phyloP scores from a whole-genome alignment of 352 stramenopile genomes.

The Globisporangium camurandrum region DNA sequence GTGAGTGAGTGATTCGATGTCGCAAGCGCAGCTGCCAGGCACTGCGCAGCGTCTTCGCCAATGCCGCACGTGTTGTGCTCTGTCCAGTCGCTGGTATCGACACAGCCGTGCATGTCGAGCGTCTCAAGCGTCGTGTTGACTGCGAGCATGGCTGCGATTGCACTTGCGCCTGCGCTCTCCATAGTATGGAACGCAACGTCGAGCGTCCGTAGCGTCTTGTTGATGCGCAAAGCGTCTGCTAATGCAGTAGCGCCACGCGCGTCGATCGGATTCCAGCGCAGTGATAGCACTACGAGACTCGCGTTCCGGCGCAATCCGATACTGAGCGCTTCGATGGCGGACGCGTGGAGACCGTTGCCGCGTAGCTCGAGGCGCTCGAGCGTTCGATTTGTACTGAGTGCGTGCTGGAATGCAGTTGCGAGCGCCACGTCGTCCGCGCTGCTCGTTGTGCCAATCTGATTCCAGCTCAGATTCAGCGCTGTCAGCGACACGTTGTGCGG shows the following conservation, averaged over 20 bases:
- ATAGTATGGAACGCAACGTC: slow-evolving; percentile 78
- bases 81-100: slow-evolving; percentile 43
- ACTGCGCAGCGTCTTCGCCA: slow-evolving; percentile 32
- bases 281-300: slow-evolving; percentile 50
- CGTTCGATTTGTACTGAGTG: slow-evolving; percentile 35
- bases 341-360: slow-evolving; percentile 48
- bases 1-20: slow-evolving; percentile 44
- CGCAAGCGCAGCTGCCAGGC: slow-evolving; percentile 32
- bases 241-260: slow-evolving; percentile 45
- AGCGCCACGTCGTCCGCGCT: slow-evolving; percentile 38
- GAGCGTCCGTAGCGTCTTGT: slow-evolving; percentile 51
- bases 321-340: slow-evolving; percentile 45
- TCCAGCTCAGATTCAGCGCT: slow-evolving; percentile 75
- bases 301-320: slow-evolving; percentile 40
- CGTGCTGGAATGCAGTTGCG: slow-evolving; percentile 30
- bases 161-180: slow-evolving; percentile 33
- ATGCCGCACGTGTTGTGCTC: slow-evolving; percentile 39
- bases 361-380: slow-evolving; percentile 58
- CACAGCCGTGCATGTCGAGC: slow-evolving; percentile 62
- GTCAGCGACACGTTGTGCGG: slow-evolving; percentile 49
- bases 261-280: slow-evolving; percentile 71
- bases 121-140: slow-evolving; percentile 42
- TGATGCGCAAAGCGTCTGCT: slow-evolving; percentile 35
- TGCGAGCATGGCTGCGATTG: slow-evolving; percentile 57
- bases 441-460: slow-evolving; percentile 49